Percentiles rank a stretch among this genome's conserved stretches.
Evolutionary conservation across 192 early-diverging fungal species (phyloP).

Genomic region (Irineochytrium annulatum): DNA sequence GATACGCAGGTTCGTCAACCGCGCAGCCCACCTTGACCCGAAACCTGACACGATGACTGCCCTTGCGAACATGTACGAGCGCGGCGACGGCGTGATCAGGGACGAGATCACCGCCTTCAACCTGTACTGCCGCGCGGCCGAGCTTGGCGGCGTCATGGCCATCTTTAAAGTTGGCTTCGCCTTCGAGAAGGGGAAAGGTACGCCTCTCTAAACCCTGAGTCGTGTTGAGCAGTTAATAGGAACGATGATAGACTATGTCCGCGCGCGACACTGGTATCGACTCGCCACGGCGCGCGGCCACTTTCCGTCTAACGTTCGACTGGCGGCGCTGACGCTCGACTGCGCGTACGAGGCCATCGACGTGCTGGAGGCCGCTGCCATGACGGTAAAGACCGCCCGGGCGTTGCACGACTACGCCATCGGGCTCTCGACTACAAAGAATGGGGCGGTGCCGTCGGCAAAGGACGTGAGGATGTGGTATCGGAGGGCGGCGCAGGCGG

Average conservation of each 20-base stretch:
- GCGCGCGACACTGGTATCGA: slow-evolving; percentile 21
- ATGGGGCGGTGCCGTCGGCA: slow-evolving; percentile 18
- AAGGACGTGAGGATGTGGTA: slow-evolving; percentile 24
- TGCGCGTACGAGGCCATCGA: slow-evolving; percentile 27
- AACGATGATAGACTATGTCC: slow-evolving; percentile 19
- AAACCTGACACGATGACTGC: slow-evolving; percentile 8
- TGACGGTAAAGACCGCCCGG: slow-evolving; percentile 17
- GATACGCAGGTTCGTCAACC: slow-evolving; percentile 18
- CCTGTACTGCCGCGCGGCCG: slow-evolving; percentile 22
- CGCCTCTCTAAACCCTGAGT: too few species aligned
- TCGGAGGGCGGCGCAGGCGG: slow-evolving; percentile 21
- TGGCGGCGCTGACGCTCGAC: slow-evolving; percentile 27
- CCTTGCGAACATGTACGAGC: slow-evolving; percentile 33
- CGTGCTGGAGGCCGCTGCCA: slow-evolving; percentile 19
- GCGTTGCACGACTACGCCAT: slow-evolving; percentile 26
- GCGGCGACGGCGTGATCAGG: slow-evolving; percentile 22
- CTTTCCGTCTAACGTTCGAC: slow-evolving; percentile 30
- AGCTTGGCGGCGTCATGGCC: slow-evolving; percentile 11
- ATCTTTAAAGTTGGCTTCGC: slow-evolving; percentile 28
- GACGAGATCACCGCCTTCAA: slow-evolving; percentile 29
- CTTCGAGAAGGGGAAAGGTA: slow-evolving; percentile 32
- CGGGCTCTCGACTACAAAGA: slow-evolving; percentile 25
- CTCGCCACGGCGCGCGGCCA: slow-evolving; percentile 23
- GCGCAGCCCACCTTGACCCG: slow-evolving; percentile 18
- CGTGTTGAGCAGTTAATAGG: too few species aligned